Evolutionary conservation across 495 filamentous ascomycete genomes (phyloP), one percentile per base, ranked within the genome.

Genomic region (Penicillium alfredii): DNA sequence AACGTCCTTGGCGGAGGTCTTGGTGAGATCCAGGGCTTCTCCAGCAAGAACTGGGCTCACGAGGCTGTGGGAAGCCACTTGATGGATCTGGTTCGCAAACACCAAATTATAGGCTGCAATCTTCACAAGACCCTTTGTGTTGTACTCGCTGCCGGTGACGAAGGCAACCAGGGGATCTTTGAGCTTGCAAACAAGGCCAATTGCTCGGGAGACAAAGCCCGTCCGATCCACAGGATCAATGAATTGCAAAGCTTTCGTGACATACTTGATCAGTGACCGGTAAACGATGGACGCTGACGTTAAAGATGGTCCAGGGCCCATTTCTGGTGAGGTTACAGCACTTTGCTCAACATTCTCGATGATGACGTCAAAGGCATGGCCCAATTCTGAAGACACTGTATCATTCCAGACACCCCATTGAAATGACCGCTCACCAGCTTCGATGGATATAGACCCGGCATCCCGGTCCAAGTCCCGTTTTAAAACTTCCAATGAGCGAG

Each of bases 351-450:
- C 32, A 9, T 46, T 43, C 30, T 56, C 47, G n/a, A 60, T 41
- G 8, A 83, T 59, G 54, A 60, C 69, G 29, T 80, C 72, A 30
- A 82, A 69, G 2, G 73, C 56, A 17, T 70, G 57, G 2, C 79
- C 79, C 30, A 88, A 38, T 42, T 88, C 78, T 1, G 83, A 81
- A 8, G 81, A 81, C 3, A 81, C 73, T 21, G 52, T 57, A 6
- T 86, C 84, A 35, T 83, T 71, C 81, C 87, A 93, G 2, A 55
- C 33, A 9, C 74, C 77, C 84, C 86, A 92, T 32, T 61, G 59
- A 28, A 83, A 58, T 0, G 40, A 50, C 35, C 66, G 68, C 18
- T 76, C 68, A 9, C 68, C 72, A 17, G 81, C 51, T 3, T 46
- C 23, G 23, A 80, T 68, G 24, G 44, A 38, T 3, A 48, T 49